phyloP scores from a whole-genome alignment of 495 filamentous ascomycete genomes.

The Daldinia bambusicola region DNA sequence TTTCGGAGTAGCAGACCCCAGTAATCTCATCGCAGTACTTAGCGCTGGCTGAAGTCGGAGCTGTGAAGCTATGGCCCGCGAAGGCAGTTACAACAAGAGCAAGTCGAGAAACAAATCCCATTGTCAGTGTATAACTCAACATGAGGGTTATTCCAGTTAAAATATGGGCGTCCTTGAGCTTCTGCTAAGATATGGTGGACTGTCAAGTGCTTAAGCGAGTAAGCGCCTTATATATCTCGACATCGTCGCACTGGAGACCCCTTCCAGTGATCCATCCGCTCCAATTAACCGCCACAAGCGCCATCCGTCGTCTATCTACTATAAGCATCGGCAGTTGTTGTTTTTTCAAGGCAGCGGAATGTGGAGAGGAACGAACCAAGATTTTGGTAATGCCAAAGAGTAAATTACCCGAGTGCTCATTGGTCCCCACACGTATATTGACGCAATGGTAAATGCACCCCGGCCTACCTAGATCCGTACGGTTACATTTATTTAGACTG shows the following conservation, averaged over 20 bases:
- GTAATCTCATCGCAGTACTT: slow-evolving; percentile 54
- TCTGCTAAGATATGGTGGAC: neutral
- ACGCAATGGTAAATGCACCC: slow-evolving; percentile 46
- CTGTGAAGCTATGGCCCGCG: slow-evolving; percentile 27
- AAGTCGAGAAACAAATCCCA: slow-evolving; percentile 37
- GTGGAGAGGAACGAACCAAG: slow-evolving; percentile 26
- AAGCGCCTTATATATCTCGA: slow-evolving; percentile 32
- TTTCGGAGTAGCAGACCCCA: slow-evolving; percentile 53
- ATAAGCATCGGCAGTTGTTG: slow-evolving; percentile 34
- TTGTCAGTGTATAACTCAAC: slow-evolving; percentile 21
- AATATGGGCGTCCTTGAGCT: slow-evolving; percentile 11
- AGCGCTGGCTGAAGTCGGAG: slow-evolving; percentile 25
- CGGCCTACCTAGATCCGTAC: slow-evolving; percentile 41
- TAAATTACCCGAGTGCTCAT: slow-evolving; percentile 38
- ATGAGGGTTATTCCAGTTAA: neutral
- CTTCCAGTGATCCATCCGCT: neutral
- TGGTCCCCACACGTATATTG: slow-evolving; percentile 33
- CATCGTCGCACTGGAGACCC: slow-evolving; percentile 2
- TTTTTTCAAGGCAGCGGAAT: slow-evolving; percentile 29
- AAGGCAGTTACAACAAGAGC: slow-evolving; percentile 27
- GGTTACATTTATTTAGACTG: slow-evolving; percentile 37
- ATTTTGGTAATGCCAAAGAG: slow-evolving; percentile 35
- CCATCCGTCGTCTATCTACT: slow-evolving; percentile 24
- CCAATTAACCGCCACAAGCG: slow-evolving; percentile 28
- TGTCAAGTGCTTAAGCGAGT: slow-evolving; percentile 17